Conservation (phyloP, 2,329 filamentous ascomycete genomes). For the Sordariomycetes sp. region DNA sequence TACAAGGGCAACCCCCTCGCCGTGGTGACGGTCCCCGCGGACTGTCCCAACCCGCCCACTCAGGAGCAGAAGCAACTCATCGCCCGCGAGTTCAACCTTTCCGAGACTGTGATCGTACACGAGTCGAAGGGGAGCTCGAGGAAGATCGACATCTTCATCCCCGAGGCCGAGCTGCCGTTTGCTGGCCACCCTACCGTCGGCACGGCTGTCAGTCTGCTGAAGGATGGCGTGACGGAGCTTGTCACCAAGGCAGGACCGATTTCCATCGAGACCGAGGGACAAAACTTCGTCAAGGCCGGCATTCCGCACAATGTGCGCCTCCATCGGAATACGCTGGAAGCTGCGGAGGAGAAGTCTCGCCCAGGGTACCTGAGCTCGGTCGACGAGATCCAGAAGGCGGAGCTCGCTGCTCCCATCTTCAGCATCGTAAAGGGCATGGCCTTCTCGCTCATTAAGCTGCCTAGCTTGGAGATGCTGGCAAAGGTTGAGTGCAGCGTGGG, state of each 20-base stretch:
- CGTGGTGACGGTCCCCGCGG: slow-evolving; percentile 42
- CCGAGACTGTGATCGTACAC: slow-evolving; percentile 55
- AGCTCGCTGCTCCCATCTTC: slow-evolving; percentile 37
- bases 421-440: slow-evolving; percentile 67
- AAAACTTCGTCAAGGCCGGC: slow-evolving; percentile 44
- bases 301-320: slow-evolving; percentile 61
- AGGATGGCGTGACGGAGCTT: slow-evolving; percentile 29
- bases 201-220: slow-evolving; percentile 37
- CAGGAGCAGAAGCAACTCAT: slow-evolving; percentile 48
- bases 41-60: slow-evolving; percentile 26
- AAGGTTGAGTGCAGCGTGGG: slow-evolving; percentile 21
- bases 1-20: slow-evolving; percentile 53
- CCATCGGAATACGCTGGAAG: slow-evolving; percentile 35
- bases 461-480: slow-evolving; percentile 48
- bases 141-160: slow-evolving; percentile 51
- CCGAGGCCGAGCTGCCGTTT: slow-evolving; percentile 45
- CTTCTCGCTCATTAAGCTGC: slow-evolving; percentile 57
- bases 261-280: slow-evolving; percentile 25
- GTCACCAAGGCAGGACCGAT: slow-evolving; percentile 50
- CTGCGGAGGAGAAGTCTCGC: slow-evolving; percentile 13
- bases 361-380: slow-evolving; percentile 17
- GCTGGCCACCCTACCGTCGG: slow-evolving; percentile 56
- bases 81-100: slow-evolving; percentile 55
- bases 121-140: slow-evolving; percentile 20
- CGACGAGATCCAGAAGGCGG: slow-evolving; percentile 19